These are phyloP conservation scores for Epichloe uncinata DNA, from an alignment of 2,329 filamentous ascomycete genomes.

Conservation along the genomic window DNA sequence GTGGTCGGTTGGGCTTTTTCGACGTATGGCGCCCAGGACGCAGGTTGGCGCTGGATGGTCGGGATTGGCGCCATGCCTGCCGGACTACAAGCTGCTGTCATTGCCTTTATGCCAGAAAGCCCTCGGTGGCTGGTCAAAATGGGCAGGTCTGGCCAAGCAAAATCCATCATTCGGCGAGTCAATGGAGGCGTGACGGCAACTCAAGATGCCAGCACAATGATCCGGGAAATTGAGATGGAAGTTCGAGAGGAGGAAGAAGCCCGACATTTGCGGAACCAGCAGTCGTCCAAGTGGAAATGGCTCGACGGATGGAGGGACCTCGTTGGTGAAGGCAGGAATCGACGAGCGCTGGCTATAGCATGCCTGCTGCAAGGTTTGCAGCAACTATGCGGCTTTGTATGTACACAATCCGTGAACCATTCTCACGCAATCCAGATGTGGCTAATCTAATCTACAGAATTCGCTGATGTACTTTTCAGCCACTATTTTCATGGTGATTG, in stretches of 20 bases:
- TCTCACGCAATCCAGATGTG: not conserved
- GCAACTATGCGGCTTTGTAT: slow-evolving; percentile 72
- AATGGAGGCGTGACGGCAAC: slow-evolving; percentile 38
- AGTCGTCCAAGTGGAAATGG: slow-evolving; percentile 21
- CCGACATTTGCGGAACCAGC: slow-evolving; percentile 20
- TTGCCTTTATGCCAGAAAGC: slow-evolving; percentile 72
- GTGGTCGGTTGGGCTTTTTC: slow-evolving; percentile 66
- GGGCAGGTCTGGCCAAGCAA: slow-evolving; percentile 48
- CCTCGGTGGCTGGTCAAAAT: slow-evolving; percentile 74
- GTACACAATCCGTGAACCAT: slow-evolving; percentile 15
- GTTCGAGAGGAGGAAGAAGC: slow-evolving; percentile 55
- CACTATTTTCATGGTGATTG: slow-evolving; percentile 65
- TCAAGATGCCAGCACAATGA: slow-evolving; percentile 40
- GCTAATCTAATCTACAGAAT: slow-evolving; percentile 37
- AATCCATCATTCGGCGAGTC: slow-evolving; percentile 49
- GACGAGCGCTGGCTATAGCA: slow-evolving; percentile 68
- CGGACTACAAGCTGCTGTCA: slow-evolving; percentile 51
- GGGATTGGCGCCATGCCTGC: slow-evolving; percentile 73
- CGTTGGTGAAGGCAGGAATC: slow-evolving; percentile 46
- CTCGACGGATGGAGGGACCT: slow-evolving; percentile 39
- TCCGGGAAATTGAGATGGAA: slow-evolving; percentile 61
- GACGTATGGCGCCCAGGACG: slow-evolving; percentile 32
- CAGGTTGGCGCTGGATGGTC: slow-evolving; percentile 85
- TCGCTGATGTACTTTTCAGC: slow-evolving; percentile 87
- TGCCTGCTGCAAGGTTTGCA: slow-evolving; percentile 79